These are phyloP conservation scores for Pythium biforme DNA, from an alignment of 352 stramenopile genomes.

Conservation along the genomic window DNA sequence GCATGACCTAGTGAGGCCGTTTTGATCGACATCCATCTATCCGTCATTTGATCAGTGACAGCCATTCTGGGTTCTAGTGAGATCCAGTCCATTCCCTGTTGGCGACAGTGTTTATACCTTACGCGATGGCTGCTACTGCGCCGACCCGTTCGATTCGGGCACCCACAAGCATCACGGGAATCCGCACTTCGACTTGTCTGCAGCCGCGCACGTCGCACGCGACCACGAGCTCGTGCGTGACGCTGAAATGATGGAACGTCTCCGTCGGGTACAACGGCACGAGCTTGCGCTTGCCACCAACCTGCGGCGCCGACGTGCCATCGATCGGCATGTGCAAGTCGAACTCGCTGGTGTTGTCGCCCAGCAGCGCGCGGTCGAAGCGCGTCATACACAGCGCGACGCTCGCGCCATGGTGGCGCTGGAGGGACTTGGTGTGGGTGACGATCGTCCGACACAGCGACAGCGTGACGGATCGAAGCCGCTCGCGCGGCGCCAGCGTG, in stretches of 20 bases:
- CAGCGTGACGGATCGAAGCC: background rate
- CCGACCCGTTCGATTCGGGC: too few relatives aligned
- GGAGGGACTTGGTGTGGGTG: background rate
- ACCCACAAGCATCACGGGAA: background rate
- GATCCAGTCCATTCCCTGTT: too few relatives aligned
- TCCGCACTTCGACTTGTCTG: background rate
- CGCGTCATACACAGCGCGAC: background rate
- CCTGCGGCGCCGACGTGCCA: background rate
- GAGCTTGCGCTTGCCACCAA: background rate
- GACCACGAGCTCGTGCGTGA: conserved; percentile 1
- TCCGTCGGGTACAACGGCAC: background rate
- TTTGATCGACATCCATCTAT: too few relatives aligned
- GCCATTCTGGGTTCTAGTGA: too few relatives aligned
- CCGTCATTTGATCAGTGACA: too few relatives aligned
- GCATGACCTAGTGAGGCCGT: too few relatives aligned
- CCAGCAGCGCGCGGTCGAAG: background rate
- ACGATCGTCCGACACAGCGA: background rate
- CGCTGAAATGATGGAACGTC: background rate
- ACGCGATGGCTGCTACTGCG: too few relatives aligned
- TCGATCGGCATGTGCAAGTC: background rate
- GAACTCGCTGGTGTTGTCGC: background rate
- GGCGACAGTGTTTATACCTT: too few relatives aligned
- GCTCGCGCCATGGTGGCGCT: background rate
- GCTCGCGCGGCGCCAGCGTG: background rate
- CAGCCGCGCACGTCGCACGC: background rate